Conservation (phyloP, 1,284 basidiomycete genomes). For the Marasmius tenuissimus region DNA sequence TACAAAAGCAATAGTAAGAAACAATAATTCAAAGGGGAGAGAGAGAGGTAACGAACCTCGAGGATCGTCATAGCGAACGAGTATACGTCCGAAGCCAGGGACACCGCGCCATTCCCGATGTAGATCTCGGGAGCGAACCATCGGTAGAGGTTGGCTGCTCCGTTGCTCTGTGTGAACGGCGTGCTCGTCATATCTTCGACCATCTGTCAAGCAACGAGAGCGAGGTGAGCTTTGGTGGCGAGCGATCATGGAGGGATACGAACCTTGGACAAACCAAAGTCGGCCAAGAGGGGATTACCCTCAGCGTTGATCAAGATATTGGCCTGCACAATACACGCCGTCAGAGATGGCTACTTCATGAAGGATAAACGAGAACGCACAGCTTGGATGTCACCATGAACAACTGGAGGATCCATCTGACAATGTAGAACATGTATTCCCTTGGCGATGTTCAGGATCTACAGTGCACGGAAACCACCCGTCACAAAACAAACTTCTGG, state of each 20-base stretch:
- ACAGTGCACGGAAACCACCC: conserved; percentile 4
- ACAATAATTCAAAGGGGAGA: not conserved
- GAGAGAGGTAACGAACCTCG: conserved; percentile 30
- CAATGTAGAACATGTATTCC: conserved; percentile 48
- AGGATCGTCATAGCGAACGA: conserved; percentile 44
- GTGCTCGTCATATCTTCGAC: conserved; percentile 53
- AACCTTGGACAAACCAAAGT: conserved; percentile 2
- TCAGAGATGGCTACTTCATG: conserved; percentile 21
- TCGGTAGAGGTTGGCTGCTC: conserved; percentile 17
- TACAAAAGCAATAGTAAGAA: conserved; percentile 17
- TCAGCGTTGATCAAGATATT: not conserved
- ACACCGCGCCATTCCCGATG: conserved; percentile 39
- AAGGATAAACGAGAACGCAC: too few species aligned
- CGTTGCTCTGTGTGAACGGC: conserved; percentile 50
- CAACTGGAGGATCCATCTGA: conserved; percentile 44
- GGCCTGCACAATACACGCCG: not conserved
- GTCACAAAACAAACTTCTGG: not conserved
- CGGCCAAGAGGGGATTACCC: conserved; percentile 1
- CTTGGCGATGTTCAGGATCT: conserved; percentile 46
- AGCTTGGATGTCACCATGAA: conserved; percentile 55
- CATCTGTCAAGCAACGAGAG: conserved; percentile 31
- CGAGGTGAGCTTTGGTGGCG: not conserved
- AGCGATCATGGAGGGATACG: not conserved
- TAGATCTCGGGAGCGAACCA: conserved; percentile 60
- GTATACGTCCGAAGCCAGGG: conserved; percentile 46